Evolutionary conservation across 2,329 filamentous ascomycete species (phyloP).

Genomic region (Fusarium sp.): DNA sequence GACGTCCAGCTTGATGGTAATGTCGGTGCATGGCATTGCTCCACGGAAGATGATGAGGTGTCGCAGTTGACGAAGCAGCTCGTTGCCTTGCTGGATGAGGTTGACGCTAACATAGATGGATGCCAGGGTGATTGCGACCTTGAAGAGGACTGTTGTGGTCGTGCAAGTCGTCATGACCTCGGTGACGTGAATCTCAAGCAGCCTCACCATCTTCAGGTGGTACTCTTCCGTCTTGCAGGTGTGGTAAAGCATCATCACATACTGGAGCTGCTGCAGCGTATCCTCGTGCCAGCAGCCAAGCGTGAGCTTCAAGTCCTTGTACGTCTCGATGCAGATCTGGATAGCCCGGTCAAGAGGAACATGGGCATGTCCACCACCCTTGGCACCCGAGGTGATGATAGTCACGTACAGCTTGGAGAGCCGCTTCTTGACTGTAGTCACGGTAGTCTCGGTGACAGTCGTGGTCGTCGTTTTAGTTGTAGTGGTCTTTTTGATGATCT

Average conservation of each 20-base stretch:
- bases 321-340: slow-evolving; percentile 51
- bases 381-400: slow-evolving; percentile 50
- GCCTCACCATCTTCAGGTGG: slow-evolving; percentile 48
- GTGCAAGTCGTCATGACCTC: slow-evolving; percentile 51
- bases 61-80: slow-evolving; percentile 59
- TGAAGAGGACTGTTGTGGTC: slow-evolving; percentile 57
- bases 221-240: slow-evolving; percentile 51
- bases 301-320: slow-evolving; percentile 53
- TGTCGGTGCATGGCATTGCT: slow-evolving; percentile 48
- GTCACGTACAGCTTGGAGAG: slow-evolving; percentile 57
- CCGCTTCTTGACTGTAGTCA: slow-evolving; percentile 56
- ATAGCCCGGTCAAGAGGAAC: slow-evolving; percentile 50
- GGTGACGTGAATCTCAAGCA: slow-evolving; percentile 53
- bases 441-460: slow-evolving; percentile 36
- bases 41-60: slow-evolving; percentile 57
- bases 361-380: slow-evolving; percentile 47
- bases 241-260: slow-evolving; percentile 55
- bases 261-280: slow-evolving; percentile 54
- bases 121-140: slow-evolving; percentile 57
- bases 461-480: slow-evolving; percentile 49
- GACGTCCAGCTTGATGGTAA: slow-evolving; percentile 51
- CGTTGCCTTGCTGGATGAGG: slow-evolving; percentile 51
- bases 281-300: slow-evolving; percentile 57
- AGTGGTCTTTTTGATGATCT: slow-evolving; percentile 52
- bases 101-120: slow-evolving; percentile 56